phyloP scores from a whole-genome alignment of 108 stramenopile species.

The Cyclotella kingstonii region DNA sequence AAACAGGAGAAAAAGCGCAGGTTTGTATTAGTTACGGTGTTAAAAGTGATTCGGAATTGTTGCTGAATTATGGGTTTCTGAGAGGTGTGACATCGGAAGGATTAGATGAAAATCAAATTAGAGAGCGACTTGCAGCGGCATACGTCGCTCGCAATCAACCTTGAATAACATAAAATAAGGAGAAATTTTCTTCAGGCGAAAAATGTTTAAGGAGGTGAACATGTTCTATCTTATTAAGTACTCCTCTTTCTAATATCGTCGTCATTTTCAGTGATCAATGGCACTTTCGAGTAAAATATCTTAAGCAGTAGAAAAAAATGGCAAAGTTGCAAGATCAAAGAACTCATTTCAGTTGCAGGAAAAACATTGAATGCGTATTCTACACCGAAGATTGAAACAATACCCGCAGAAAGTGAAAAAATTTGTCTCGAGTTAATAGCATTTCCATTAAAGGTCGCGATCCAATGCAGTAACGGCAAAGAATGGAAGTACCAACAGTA shows the following conservation, averaged over 20 bases:
- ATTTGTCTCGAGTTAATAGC: conserved; percentile 9
- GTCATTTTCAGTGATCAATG: conserved; percentile 5
- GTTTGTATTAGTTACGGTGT: conserved; percentile 73
- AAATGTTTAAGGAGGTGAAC: no score
- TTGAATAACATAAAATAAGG: no score
- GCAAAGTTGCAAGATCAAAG: conserved; percentile 73
- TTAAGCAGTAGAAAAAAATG: conserved; percentile 52
- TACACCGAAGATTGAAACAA: conserved; percentile 37
- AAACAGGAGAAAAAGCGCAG: conserved; percentile 45
- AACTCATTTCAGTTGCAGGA: conserved; percentile 86
- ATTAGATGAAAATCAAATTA: conserved; percentile 12
- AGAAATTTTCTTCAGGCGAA: not conserved
- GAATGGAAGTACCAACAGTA: conserved; percentile 94
- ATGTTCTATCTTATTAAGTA: no score
- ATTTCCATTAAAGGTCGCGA: conserved; percentile 33
- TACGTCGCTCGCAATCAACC: conserved; percentile 20
- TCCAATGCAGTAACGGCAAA: conserved; percentile 77
- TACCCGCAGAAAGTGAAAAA: conserved; percentile 29
- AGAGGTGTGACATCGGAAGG: conserved; percentile 36
- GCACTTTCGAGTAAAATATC: conserved; percentile 16
- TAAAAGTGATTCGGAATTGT: conserved; percentile 60
- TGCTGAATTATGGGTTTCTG: conserved; percentile 81
- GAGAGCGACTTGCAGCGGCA: conserved; percentile 29
- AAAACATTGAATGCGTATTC: conserved; percentile 92
- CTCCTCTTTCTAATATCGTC: not conserved